Percentiles rank a stretch among this genome's conserved stretches.
Conservation (phyloP, 306 rosid genomes). For the Morella rubra region DNA sequence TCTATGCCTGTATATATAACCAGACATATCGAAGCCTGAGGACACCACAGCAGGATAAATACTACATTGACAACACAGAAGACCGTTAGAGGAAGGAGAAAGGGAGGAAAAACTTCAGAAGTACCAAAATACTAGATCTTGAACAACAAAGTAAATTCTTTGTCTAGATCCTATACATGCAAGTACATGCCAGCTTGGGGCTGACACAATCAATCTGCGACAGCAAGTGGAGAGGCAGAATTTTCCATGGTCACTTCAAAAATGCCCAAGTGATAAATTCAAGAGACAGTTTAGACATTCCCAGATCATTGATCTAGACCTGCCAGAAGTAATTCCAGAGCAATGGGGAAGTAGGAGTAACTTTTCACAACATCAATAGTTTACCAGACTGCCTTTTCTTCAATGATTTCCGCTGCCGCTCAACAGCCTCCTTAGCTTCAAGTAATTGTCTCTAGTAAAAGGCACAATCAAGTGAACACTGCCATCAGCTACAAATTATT, state of each 20-base stretch:
- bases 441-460: constrained; percentile 66
- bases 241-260: not conserved
- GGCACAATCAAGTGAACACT: constrained; percentile 21
- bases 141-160: not conserved
- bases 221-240: not conserved
- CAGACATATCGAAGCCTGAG: not conserved
- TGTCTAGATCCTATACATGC: not conserved
- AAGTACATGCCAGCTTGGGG: not conserved
- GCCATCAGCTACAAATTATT: not conserved
- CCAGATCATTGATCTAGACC: constrained; percentile 14
- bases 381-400: constrained; percentile 89
- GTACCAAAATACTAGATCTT: not conserved
- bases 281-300: not conserved
- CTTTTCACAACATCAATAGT: not conserved
- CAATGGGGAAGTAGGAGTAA: not conserved
- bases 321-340: constrained; percentile 23
- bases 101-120: not conserved
- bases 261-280: not conserved
- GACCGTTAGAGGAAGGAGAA: not conserved
- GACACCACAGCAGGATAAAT: not conserved
- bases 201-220: not conserved
- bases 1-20: not conserved
- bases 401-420: constrained; percentile 85
- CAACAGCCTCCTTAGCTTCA: constrained; percentile 89
- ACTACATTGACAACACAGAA: not conserved